Base-by-base conservation (phyloP, 148 eudicot species). In the Gaultheria prostrata region DNA sequence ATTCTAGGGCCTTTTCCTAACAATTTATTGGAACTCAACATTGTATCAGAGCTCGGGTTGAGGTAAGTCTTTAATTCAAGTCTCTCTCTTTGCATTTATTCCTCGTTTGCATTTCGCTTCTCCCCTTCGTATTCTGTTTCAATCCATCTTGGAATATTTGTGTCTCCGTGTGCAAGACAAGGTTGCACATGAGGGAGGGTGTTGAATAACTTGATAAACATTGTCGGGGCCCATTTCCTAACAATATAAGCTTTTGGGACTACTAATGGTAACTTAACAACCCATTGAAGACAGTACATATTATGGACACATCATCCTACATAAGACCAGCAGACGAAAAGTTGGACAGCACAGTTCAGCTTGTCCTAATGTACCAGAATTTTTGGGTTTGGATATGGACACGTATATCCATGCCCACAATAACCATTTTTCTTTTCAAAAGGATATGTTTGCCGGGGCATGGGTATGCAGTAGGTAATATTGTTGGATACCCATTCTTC, bases 291-390 rank as follows among this genome's bases (percentile, higher is more conserved):
- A 28, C 61, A 50, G 43, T 32, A 18, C 18, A 54, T 30, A 53
- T 17, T 24, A 78, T 18, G 32, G 26, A 32, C 18, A 18, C 14
- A 18, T 24, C 28, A 77, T 51, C 39, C 63, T 9, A 78, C 48
- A 48, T 26, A 30, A 24, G 56, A 48, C 56, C 51, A 26, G 39
- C 39, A 50, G 35, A 77, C 28, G n/a, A 77, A 26, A 50, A 77
- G 59, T 49, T 28, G 59, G 79, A 26, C 35, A 13, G 7, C 45
- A 26, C 65, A 53, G 59, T 15, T 54, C 65, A 53, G 18, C 65
- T 78, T 76, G 59, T 49, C 79, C 35, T 50, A 39, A 28, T 77
- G 48, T 32, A 59, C 80, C 20, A 32, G 48, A 78, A 17, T 53
- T 77, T 63, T 17, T 33, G 46, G 80, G 54, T 78, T 53, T 53